Conservation (phyloP, 257 asterid species). For the Cordia subcordata region DNA sequence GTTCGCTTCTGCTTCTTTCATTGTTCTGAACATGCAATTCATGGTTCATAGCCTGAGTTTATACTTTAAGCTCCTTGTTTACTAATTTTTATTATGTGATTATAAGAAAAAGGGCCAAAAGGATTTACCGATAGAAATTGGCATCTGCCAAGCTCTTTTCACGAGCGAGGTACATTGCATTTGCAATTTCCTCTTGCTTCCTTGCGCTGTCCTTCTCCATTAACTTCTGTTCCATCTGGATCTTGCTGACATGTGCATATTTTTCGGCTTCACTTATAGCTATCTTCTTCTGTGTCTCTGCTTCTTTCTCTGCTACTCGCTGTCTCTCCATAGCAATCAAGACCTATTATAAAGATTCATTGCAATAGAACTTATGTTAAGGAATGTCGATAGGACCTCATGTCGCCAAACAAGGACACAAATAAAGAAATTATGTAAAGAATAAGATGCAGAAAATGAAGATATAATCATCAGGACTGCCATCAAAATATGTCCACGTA, state of each 20-base stretch:
- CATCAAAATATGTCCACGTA: no score
- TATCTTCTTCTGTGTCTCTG: slow-evolving; percentile 87
- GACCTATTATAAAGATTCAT: slow-evolving; percentile 40
- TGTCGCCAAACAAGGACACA: not conserved
- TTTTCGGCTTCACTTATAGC: slow-evolving; percentile 97
- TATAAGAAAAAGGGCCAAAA: slow-evolving; percentile 8
- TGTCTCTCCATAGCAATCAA: slow-evolving; percentile 92
- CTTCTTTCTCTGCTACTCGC: slow-evolving; percentile 94
- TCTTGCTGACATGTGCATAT: slow-evolving; percentile 83
- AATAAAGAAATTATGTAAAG: no score
- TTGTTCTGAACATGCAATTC: slow-evolving; percentile 34
- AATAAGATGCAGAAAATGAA: no score
- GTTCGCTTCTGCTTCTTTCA: slow-evolving; percentile 94
- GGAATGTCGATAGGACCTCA: no score
- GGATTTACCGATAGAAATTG: slow-evolving; percentile 60
- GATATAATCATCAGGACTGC: no score
- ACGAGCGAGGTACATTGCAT: slow-evolving; percentile 81
- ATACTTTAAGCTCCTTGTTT: not conserved
- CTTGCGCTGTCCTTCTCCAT: slow-evolving; percentile 88
- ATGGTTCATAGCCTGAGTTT: not conserved
- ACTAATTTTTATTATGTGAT: not conserved
- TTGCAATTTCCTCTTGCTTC: slow-evolving; percentile 89
- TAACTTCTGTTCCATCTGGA: slow-evolving; percentile 92
- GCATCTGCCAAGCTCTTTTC: slow-evolving; percentile 99
- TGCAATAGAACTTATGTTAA: not conserved